Evolutionary conservation across 345 rosid genomes (phyloP), one percentile per base, ranked within the genome.

Genomic region (Rubroshorea leprosula): DNA sequence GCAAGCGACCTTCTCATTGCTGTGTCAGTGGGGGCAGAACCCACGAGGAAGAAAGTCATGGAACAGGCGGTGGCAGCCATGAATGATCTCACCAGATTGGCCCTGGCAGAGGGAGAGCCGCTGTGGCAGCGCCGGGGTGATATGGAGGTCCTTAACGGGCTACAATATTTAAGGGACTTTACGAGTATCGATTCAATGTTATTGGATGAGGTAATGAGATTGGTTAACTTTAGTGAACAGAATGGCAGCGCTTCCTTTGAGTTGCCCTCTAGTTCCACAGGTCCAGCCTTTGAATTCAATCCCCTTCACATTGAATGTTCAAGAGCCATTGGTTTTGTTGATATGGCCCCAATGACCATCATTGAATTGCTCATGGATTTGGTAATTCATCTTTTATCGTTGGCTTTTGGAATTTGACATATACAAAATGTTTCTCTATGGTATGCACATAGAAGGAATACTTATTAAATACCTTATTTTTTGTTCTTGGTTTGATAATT

Each of bases 1-100:
- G 74, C 74, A 11, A 65, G 69, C 15, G 79, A 75, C 38, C 70
- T 75, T 24, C 29, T 78, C 5, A 69, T 78, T 76, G 72, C 72
- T 13, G 74, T 78, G n/a, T 69, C 76, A 3, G 24, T 70, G 22
- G 29, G 56, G 3, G 62, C 74, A 12, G 76, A 72, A 13, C n/a
- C 13, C 15, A 58, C 68, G 59, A 72, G 49, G 64, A 38, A 0
- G 1, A 70, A 48, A 29, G 59, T 75, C 66, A 52, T 0, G 11
- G 61, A 68, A 22, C 69, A 68, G 50, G 70, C 74, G 5, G 5
- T 5, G 6, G 49, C 57, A 9, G 68, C 76, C 27, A 70, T 75
- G 78, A 63, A 53, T 16, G 78, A 79, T 46, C 68, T 73, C 1
- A 3, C 25, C 0, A 73, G 29, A 39, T 67, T 64, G 67, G 74